Conservation (phyloP, 495 filamentous ascomycete genomes). For the Geopyxis carbonaria region DNA sequence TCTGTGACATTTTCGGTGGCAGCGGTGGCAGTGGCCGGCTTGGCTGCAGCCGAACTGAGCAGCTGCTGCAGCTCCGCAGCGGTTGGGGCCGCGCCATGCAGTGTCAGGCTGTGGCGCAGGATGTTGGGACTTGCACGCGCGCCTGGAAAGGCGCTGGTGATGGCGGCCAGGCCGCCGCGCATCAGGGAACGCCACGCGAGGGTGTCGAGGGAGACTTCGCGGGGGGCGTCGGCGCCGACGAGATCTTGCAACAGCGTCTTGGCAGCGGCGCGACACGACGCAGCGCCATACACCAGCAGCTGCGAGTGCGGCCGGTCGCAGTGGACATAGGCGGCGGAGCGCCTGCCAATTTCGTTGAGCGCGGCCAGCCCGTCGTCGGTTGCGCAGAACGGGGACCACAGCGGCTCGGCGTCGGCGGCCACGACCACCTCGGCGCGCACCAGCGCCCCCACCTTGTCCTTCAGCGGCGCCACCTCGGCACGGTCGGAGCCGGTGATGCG, state of each 20-base stretch:
- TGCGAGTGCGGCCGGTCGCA: slow-evolving; percentile 13
- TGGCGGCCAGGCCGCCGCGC: slow-evolving; percentile 9
- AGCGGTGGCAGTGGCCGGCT: no score
- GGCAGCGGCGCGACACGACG: slow-evolving; percentile 1
- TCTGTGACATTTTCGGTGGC: no score
- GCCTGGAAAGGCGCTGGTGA: no score
- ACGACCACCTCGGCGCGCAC: slow-evolving; percentile 11
- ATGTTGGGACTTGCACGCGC: no score
- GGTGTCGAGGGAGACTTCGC: no score
- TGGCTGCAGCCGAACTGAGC: no score
- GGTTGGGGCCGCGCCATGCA: no score
- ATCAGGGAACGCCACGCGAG: slow-evolving; percentile 9
- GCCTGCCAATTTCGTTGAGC: slow-evolving; percentile 5
- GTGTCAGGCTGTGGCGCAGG: no score
- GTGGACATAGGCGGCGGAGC: slow-evolving; percentile 14
- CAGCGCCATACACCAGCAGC: slow-evolving; percentile 7
- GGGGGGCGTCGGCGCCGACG: no score
- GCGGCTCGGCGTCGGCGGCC: neutral
- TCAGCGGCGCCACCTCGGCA: slow-evolving; percentile 6
- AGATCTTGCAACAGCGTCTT: no score
- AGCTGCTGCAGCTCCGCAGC: no score
- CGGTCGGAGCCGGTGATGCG: slow-evolving; percentile 13
- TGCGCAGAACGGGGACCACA: slow-evolving; percentile 15
- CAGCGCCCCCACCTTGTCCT: slow-evolving; percentile 10
- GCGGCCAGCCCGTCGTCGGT: slow-evolving; percentile 5